A percentile compares a stretch with the other conserved stretches of the same genome.
These are phyloP conservation scores for Corinectria fuckeliana DNA, from an alignment of 2,329 filamentous ascomycete genomes.

Conservation along the genomic window DNA sequence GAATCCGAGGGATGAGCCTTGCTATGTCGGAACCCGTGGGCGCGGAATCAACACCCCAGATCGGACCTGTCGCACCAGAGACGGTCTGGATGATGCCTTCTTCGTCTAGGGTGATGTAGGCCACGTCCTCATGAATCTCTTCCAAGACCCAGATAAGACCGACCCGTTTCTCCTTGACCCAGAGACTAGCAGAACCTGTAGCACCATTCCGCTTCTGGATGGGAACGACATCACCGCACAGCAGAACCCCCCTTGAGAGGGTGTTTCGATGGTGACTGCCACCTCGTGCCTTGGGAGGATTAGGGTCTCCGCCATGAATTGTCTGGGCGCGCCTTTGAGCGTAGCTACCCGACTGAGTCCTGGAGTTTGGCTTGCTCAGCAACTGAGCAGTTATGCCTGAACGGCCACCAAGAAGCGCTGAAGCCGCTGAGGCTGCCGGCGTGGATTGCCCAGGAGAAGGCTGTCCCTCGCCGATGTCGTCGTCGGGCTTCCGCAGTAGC, in stretches of 20 bases:
- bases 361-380: constrained; percentile 78
- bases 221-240: constrained; percentile 97
- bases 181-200: constrained; percentile 90
- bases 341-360: constrained; percentile 61
- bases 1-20: constrained; percentile 80
- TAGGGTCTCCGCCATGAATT: constrained; percentile 62
- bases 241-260: constrained; percentile 84
- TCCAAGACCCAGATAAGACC: constrained; percentile 97
- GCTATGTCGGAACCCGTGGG: constrained; percentile 76
- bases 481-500: constrained; percentile 62
- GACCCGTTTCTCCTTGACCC: constrained; percentile 97
- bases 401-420: constrained; percentile 70
- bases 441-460: constrained; percentile 45
- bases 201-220: constrained; percentile 95
- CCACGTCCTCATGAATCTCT: constrained; percentile 95
- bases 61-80: constrained; percentile 78
- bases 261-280: constrained; percentile 70
- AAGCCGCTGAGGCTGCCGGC: constrained; percentile 50
- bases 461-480: constrained; percentile 39
- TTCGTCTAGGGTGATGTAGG: constrained; percentile 76
- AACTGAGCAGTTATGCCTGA: constrained; percentile 85
- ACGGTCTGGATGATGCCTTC: constrained; percentile 75
- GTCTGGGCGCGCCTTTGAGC: constrained; percentile 66
- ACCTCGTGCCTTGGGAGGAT: constrained; percentile 60
- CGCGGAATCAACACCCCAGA: constrained; percentile 80